Percentiles rank a stretch among this genome's conserved stretches.
These are phyloP conservation scores for Umbellularia californica DNA, from an alignment of 164 flowering plant species.

Conservation along the genomic window DNA sequence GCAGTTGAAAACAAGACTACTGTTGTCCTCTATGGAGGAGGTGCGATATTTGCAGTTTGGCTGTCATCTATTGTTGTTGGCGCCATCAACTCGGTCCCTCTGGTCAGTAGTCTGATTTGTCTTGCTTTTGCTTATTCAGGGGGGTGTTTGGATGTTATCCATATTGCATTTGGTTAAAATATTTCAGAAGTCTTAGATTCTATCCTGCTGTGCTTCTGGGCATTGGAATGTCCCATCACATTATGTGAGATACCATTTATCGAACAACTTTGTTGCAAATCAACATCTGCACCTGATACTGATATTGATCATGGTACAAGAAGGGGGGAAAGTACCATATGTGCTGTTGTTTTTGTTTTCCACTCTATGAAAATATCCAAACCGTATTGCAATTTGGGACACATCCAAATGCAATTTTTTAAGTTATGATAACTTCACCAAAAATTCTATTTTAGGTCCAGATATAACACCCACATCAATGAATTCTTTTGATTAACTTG, in stretches of 20 bases:
- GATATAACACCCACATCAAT: neutral
- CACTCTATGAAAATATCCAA: neutral
- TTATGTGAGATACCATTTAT: neutral
- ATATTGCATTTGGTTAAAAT: neutral
- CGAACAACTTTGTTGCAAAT: neutral
- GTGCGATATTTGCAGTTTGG: constrained; percentile 92
- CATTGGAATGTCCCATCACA: neutral
- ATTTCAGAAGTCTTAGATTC: neutral
- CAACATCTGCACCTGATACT: neutral
- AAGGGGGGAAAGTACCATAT: too few species aligned
- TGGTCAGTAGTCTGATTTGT: constrained; percentile 46
- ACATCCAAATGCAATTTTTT: neutral
- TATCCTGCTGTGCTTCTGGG: neutral
- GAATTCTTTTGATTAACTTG: neutral
- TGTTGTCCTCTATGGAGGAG: constrained; percentile 89
- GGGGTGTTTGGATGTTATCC: neutral
- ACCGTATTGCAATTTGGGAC: neutral
- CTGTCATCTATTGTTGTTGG: constrained; percentile 75
- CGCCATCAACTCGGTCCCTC: constrained; percentile 88
- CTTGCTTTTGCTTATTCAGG: neutral
- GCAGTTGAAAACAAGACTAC: constrained; percentile 87
- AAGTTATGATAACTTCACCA: neutral
- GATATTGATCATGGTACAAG: neutral
- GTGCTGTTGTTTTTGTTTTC: too few species aligned
- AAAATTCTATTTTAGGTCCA: neutral